Conservation (phyloP, 2,329 filamentous ascomycete genomes). For the Orbilia oligospora region DNA sequence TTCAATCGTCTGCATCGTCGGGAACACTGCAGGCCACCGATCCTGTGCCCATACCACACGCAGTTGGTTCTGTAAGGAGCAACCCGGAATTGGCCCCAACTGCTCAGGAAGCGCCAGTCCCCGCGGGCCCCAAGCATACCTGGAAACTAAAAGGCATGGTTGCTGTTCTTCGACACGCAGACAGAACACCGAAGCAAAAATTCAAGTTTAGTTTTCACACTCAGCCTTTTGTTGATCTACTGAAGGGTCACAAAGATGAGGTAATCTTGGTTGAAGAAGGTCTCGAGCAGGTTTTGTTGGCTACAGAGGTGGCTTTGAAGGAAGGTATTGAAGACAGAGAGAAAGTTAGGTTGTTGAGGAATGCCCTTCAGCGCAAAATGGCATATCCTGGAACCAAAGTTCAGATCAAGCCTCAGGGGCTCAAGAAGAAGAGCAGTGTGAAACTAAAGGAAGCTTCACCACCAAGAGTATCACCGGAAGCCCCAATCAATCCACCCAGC, state of each 20-base stretch:
- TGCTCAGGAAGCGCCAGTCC: slow-evolving; percentile 72
- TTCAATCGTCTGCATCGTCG: slow-evolving; percentile 67
- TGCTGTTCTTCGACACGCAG: slow-evolving; percentile 94
- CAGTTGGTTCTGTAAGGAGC: slow-evolving; percentile 61
- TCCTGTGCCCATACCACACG: slow-evolving; percentile 65
- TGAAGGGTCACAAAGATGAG: slow-evolving; percentile 96
- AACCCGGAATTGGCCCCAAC: slow-evolving; percentile 62
- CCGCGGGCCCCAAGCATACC: slow-evolving; percentile 85
- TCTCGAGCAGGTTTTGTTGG: slow-evolving; percentile 87
- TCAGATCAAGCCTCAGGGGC: slow-evolving; percentile 99
- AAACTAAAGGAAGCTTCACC: slow-evolving; percentile 67
- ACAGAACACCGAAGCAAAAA: slow-evolving; percentile 98
- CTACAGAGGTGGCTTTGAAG: slow-evolving; percentile 83
- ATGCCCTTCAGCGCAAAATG: slow-evolving; percentile 91
- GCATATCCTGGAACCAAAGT: slow-evolving; percentile 96
- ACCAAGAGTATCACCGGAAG: slow-evolving; percentile 64
- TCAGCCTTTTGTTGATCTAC: slow-evolving; percentile 91
- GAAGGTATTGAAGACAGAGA: slow-evolving; percentile 85
- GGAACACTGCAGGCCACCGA: slow-evolving; percentile 67
- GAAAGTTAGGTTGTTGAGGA: slow-evolving; percentile 87
- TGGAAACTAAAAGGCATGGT: slow-evolving; percentile 99
- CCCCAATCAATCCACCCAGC: slow-evolving; percentile 42
- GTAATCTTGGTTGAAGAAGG: slow-evolving; percentile 93
- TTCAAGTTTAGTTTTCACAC: slow-evolving; percentile 99
- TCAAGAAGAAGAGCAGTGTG: slow-evolving; percentile 81